Percentiles rank a stretch among this genome's conserved stretches.
phyloP scores from a whole-genome alignment of 768 basidiomycete genomes.

The Pisolithus albus region DNA sequence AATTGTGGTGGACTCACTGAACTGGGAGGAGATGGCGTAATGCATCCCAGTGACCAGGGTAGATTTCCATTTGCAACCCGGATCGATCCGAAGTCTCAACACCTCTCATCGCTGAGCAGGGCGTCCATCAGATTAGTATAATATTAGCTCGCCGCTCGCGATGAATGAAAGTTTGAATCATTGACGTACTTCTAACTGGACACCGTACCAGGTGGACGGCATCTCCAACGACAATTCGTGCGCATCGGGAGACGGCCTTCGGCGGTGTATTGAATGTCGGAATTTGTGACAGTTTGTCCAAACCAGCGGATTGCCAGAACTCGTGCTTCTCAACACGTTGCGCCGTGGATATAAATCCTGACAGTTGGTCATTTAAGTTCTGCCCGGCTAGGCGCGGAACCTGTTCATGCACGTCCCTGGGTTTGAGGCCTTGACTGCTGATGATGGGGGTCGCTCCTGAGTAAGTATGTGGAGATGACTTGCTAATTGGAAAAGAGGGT shows the following conservation, averaged over 20 bases:
- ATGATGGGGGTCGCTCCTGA: neutral
- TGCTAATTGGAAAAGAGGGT: no score
- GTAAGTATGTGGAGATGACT: neutral
- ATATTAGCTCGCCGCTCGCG: no score
- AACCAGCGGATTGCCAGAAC: neutral
- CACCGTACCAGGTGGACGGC: no score
- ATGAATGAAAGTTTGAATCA: no score
- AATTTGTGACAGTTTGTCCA: no score
- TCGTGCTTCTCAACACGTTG: neutral
- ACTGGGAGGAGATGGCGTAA: neutral
- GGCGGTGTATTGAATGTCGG: no score
- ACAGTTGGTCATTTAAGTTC: neutral
- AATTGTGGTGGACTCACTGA: no score
- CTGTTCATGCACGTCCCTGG: neutral
- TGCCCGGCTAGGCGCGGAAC: neutral
- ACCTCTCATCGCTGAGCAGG: neutral
- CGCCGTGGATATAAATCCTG: neutral
- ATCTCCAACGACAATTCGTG: no score
- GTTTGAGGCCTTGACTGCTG: neutral
- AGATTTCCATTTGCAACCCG: neutral
- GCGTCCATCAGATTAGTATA: no score
- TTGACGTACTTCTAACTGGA: no score
- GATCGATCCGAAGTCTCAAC: neutral
- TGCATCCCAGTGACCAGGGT: neutral
- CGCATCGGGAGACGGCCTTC: no score